Percentiles rank a stretch among this genome's conserved stretches.
These are phyloP conservation scores for Colletotrichum trifolii DNA, from an alignment of 2,329 filamentous ascomycete genomes.

Conservation along the genomic window DNA sequence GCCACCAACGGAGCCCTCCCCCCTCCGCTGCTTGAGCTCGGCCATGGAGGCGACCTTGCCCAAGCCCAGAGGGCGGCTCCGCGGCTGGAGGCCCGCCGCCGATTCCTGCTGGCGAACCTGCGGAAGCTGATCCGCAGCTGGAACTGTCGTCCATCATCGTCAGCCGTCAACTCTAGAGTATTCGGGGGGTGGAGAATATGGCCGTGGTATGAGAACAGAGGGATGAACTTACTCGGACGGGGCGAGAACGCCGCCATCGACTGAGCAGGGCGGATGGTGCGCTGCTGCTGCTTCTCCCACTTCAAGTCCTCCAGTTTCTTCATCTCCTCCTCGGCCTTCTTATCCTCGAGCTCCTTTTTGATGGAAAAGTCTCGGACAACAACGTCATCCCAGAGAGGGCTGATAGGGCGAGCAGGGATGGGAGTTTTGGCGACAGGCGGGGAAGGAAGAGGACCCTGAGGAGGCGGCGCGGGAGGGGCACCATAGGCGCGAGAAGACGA, in stretches of 20 bases:
- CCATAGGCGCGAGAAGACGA: slow-evolving; percentile 2
- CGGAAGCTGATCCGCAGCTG: slow-evolving; percentile 6
- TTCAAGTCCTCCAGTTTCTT: no score
- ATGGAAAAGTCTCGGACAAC: slow-evolving; percentile 18
- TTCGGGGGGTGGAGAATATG: neutral
- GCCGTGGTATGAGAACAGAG: neutral
- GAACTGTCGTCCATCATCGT: neutral
- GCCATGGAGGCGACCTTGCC: slow-evolving; percentile 29
- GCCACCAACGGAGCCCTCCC: slow-evolving; percentile 1
- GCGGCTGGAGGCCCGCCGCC: slow-evolving; percentile 2
- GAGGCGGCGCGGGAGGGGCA: neutral
- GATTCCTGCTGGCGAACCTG: neutral
- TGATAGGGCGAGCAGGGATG: neutral
- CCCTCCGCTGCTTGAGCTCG: slow-evolving; percentile 28
- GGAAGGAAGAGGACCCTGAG: neutral
- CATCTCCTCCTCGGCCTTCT: no score
- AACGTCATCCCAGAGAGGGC: neutral
- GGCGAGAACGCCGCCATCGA: slow-evolving; percentile 17
- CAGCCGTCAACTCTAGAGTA: neutral
- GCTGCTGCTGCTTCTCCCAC: neutral
- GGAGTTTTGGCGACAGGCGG: neutral
- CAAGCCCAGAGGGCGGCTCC: slow-evolving; percentile 5
- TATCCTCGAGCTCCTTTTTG: slow-evolving; percentile 9
- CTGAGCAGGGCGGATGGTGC: slow-evolving; percentile 11
- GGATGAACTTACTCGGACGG: slow-evolving; percentile 15